Base-by-base conservation (phyloP, 768 basidiomycete species). In the Trametes punicea region DNA sequence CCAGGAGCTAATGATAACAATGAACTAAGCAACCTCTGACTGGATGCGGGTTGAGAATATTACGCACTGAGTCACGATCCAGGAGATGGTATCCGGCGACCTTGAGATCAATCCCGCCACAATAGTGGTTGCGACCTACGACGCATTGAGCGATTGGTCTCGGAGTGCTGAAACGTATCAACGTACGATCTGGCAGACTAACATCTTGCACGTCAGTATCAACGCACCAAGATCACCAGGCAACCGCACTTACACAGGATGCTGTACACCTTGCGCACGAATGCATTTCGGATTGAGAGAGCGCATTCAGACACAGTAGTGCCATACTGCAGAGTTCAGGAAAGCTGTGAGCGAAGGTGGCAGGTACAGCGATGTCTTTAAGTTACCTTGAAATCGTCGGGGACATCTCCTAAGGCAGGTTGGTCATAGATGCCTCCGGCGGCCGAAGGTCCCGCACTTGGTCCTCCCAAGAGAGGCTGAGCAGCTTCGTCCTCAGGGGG, bases 341-440 rank as follows among this genome's bases (percentile, higher is more conserved):
- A 57, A 34, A 47, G 48, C 45, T 46, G 23, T 54, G 57, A 23
- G 56, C 58, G n/a, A n/a, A 20, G 38, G 18, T 33, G 13, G 33
- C 26, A 25, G 6, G 26, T 15, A 16, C 30, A 15, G 20, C 16
- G 21, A 16, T 18, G 3, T n/a, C 5, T 8, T 6, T 62, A 2
- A 65, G 73, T 21, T 57, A 90, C 90, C 81, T 95, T 93, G 82
- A 97, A 97, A 70, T 97, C 95, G 65, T 96, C 94, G 0, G 91
- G 92, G 44, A 93, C 65, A 61, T 93, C 92, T 44, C 81, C 90
- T 30, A 73, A 74, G 25, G 73, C 76, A 5, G 91, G 85, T 62
- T 93, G 90, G 72, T 93, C 82, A 61, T 80, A 89, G 62, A 84
- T 78, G n/a, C 74, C 84, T 26, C 77, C 76, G 16, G 70, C 70